These are phyloP conservation scores for Eimeria brunetti DNA, from an alignment of 169 alveolate species.

Conservation along the genomic window DNA sequence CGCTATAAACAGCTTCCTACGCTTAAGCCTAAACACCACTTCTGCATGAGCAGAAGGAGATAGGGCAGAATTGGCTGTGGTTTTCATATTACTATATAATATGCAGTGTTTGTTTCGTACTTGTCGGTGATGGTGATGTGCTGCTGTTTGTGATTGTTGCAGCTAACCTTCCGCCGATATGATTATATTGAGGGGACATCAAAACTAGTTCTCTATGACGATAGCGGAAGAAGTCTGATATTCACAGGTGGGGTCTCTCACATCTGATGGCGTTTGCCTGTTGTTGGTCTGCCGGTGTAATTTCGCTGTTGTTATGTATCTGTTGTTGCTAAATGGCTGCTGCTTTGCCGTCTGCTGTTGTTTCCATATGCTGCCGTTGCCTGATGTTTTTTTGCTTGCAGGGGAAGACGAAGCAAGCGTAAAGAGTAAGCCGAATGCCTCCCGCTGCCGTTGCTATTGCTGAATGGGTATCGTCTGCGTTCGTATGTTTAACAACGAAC, in stretches of 20 bases:
- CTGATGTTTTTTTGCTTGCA: not conserved
- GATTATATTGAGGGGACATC: not conserved
- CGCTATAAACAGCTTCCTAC: not conserved
- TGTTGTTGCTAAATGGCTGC: not conserved
- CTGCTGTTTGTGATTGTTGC: not conserved
- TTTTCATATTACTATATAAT: no score
- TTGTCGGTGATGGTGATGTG: not conserved
- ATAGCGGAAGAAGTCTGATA: slow-evolving; percentile 39
- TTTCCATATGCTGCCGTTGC: no score
- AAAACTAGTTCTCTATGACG: slow-evolving; percentile 30
- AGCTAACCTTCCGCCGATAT: slow-evolving; percentile 29
- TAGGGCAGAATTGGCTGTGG: no score
- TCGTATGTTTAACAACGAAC: not conserved
- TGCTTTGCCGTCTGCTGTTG: no score
- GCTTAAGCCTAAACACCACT: not conserved
- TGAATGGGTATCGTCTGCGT: not conserved
- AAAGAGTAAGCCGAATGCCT: not conserved
- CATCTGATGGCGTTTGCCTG: no score
- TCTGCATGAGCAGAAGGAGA: not conserved
- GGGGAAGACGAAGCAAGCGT: slow-evolving; percentile 25
- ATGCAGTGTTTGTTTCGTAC: no score
- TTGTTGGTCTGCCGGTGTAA: no score
- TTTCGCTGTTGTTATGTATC: not conserved
- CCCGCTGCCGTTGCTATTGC: not conserved
- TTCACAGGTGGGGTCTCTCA: slow-evolving; percentile 17